Evolutionary conservation across 176 grass and related monocot species (phyloP).

Genomic region (Raddia guianensis): DNA sequence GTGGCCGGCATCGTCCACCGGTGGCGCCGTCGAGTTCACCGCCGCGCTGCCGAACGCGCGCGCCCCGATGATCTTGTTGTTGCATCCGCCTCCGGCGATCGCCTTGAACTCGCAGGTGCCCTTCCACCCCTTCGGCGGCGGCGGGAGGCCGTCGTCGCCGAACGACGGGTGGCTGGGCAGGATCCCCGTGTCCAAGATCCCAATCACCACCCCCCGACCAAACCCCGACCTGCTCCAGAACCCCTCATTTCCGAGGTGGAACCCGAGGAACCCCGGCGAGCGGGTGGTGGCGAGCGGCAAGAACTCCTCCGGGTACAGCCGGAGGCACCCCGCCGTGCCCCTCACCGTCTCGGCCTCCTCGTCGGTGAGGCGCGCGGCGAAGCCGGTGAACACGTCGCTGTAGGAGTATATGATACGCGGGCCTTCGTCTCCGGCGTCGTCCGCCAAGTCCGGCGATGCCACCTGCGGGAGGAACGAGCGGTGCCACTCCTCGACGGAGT

Average conservation of each 20-base stretch:
- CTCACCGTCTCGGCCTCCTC: constrained; percentile 55
- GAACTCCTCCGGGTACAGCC: constrained; percentile 65
- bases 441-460: background rate
- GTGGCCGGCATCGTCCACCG: constrained; percentile 68
- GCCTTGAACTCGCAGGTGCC: constrained; percentile 72
- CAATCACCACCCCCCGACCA: constrained; percentile 67
- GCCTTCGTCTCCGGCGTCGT: constrained; percentile 12
- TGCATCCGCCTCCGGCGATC: constrained; percentile 50
- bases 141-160: constrained; percentile 61
- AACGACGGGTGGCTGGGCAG: constrained; percentile 83
- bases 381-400: constrained; percentile 70
- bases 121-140: constrained; percentile 61
- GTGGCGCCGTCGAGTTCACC: constrained; percentile 59
- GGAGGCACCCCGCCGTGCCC: constrained; percentile 48
- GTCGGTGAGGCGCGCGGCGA: constrained; percentile 76
- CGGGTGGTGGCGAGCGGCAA: constrained; percentile 72
- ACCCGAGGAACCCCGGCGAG: constrained; percentile 80
- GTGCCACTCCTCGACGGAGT: constrained; percentile 57
- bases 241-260: constrained; percentile 54
- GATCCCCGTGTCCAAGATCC: constrained; percentile 78
- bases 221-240: constrained; percentile 70
- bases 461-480: constrained; percentile 66
- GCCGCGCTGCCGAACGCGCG: constrained; percentile 66
- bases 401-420: constrained; percentile 79
- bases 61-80: constrained; percentile 83